Base-by-base conservation (phyloP, 495 filamentous ascomycete genomes). In the Immersiella caudata region DNA sequence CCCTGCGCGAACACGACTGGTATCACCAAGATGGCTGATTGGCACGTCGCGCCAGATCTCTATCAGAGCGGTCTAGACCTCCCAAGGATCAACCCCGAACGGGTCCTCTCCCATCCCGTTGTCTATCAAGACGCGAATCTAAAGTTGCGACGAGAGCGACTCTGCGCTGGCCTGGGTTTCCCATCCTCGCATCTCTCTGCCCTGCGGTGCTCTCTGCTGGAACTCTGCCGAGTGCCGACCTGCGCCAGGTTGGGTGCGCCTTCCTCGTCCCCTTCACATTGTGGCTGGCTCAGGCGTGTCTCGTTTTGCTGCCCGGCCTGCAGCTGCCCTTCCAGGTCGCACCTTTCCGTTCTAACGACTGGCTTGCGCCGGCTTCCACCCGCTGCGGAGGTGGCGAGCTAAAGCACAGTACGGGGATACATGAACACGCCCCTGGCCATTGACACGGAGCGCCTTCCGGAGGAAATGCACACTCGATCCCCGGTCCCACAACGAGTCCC, bases 31-130 rank as follows among this genome's bases (percentile, higher is more conserved):
- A 26, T 24, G 7, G 52, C 51, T 57, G 63, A 58, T 58, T 65
- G 63, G 63, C 27, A 29, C 49, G 49, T 51, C 49, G 24, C 8
- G 46, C 46, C 61, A 63, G 61, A 63, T 63, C 61, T 51, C 49
- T 54, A 24, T 24, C 52, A 57, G 51, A 51, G 63, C 63, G 63
- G 63, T 58, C 33, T 62, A 50, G 63, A 49, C 1, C 5, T 18
- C 22, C 29, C 62, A 14, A 21, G 27, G 63, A 25, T 56, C 33
- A 57, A 56, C 36, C 60, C 60, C 60, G 36, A 36, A 46, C 35
- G 9, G 2, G 5, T 33, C 29, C 4, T 46, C 40, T 46, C 14
- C 16, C 40, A 46, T 46, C 40, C 40, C 40, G 40, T 46, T 46
- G 40, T 46, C 40, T 46, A 12, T 46, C 40, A 46, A 46, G 40